phyloP scores from a whole-genome alignment of 2,329 filamentous ascomycete species.

The Ophiostoma ips region DNA sequence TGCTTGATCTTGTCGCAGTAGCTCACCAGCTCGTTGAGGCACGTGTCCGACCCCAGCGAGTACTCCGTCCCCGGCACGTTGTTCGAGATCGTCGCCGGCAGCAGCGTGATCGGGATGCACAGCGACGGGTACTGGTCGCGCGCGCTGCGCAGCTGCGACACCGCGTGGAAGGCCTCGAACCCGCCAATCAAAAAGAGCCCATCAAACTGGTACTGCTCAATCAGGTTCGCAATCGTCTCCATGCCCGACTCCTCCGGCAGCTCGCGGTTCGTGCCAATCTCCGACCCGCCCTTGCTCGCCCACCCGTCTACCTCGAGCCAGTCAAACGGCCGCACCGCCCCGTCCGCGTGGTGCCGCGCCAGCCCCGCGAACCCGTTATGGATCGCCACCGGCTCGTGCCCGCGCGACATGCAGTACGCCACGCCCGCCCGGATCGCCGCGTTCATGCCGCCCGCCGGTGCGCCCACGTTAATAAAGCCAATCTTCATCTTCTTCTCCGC shows the following conservation, averaged over 20 bases:
- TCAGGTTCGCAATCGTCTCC: conserved; percentile 65
- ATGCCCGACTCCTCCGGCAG: conserved; percentile 77
- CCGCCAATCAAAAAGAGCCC: conserved; percentile 85
- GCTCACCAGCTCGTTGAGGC: conserved; percentile 82
- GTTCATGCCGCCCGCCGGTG: conserved; percentile 96
- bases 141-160: conserved; percentile 74
- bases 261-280: conserved; percentile 94
- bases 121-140: conserved; percentile 67
- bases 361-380: conserved; percentile 96
- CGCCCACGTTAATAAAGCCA: conserved; percentile 92
- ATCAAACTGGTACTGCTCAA: conserved; percentile 79
- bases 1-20: conserved; percentile 98
- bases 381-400: conserved; percentile 85
- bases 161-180: conserved; percentile 90
- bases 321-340: conserved; percentile 70
- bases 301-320: conserved; percentile 94
- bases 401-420: conserved; percentile 78
- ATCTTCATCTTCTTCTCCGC: conserved; percentile 76
- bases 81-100: conserved; percentile 97
- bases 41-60: conserved; percentile 91
- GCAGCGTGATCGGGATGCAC: conserved; percentile 79
- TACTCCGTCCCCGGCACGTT: conserved; percentile 97
- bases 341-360: conserved; percentile 75
- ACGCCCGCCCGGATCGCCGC: conserved; percentile 87
- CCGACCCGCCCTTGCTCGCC: conserved; percentile 92